A percentile compares a stretch with the other conserved stretches of the same genome.
Conservation (phyloP, 2,329 filamentous ascomycete species). For the Thermothelomyces thermophilus region DNA sequence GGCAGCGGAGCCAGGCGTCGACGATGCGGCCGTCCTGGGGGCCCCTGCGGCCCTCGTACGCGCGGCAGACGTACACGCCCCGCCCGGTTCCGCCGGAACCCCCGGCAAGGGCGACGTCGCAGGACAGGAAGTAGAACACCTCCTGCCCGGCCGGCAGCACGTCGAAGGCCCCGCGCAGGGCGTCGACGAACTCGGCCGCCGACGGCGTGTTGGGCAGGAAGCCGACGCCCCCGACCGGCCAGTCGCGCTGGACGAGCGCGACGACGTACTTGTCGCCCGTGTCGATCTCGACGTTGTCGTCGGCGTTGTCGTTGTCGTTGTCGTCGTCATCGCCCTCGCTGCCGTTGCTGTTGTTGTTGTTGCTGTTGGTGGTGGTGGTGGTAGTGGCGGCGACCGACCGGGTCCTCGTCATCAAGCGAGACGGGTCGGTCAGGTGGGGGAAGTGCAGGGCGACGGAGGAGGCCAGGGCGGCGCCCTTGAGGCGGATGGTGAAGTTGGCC, state of each 20-base stretch:
- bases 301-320: no score
- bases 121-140: conserved; percentile 1
- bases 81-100: neutral
- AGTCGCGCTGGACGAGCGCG: conserved; percentile 3
- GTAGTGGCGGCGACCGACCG: no score
- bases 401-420: no score
- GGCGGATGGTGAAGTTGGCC: neutral
- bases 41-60: conserved; percentile 4
- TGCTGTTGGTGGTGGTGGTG: no score
- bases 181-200: neutral
- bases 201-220: neutral
- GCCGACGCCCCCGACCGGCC: conserved; percentile 9
- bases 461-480: neutral
- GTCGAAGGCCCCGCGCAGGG: neutral
- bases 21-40: neutral
- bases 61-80: conserved; percentile 5
- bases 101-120: neutral
- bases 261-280: neutral
- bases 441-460: neutral
- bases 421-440: neutral
- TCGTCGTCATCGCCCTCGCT: no score
- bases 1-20: neutral
- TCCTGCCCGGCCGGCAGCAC: conserved; percentile 1
- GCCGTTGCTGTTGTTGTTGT: no score
- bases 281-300: neutral